These are phyloP conservation scores for Cyclotella baltica DNA, from an alignment of 108 stramenopile genomes.

Conservation along the genomic window DNA sequence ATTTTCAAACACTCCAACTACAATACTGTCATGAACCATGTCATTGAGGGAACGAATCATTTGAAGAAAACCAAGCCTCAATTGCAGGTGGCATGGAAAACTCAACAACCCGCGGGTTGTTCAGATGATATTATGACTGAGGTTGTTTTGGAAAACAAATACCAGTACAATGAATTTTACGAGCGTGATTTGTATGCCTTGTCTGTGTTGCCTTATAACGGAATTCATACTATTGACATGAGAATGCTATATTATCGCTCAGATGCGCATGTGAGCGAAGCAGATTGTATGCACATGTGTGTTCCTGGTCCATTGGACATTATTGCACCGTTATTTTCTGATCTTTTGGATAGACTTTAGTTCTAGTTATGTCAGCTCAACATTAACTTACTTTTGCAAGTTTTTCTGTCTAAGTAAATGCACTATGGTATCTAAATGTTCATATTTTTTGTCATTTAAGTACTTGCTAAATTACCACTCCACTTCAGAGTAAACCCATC, in stretches of 20 bases:
- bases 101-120: conserved; percentile 8
- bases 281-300: conserved; percentile 11
- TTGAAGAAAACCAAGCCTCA: not conserved
- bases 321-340: not conserved
- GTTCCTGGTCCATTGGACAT: conserved; percentile 15
- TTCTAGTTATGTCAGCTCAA: too few relatives aligned
- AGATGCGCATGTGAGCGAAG: conserved; percentile 5
- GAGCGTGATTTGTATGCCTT: conserved; percentile 1
- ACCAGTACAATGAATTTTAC: conserved; percentile 1
- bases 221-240: conserved; percentile 5
- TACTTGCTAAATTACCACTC: too few relatives aligned
- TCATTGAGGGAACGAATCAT: not conserved
- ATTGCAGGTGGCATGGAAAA: conserved; percentile 3
- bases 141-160: not conserved
- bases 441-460: too few relatives aligned
- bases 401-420: too few relatives aligned
- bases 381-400: too few relatives aligned
- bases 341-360: conserved; percentile 6
- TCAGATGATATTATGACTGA: not conserved
- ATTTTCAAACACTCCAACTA: not conserved
- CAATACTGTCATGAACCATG: not conserved
- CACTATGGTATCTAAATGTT: too few relatives aligned
- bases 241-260: conserved; percentile 17
- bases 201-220: not conserved
- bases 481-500: too few relatives aligned